phyloP scores from a whole-genome alignment of 2,329 filamentous ascomycete genomes.

The Stemphylium vesicarium region DNA sequence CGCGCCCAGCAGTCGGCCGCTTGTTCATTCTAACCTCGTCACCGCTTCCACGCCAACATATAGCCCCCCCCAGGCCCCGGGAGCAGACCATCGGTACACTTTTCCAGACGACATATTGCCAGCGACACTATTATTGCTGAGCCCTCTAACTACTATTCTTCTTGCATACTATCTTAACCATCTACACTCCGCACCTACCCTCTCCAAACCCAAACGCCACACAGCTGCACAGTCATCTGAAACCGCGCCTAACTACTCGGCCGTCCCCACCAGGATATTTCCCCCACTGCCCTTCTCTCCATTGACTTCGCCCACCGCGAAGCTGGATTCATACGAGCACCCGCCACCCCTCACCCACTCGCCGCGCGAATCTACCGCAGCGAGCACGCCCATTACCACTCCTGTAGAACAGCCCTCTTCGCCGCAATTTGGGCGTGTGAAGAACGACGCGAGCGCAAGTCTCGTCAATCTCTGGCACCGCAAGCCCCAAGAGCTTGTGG shows the following conservation, averaged over 20 bases:
- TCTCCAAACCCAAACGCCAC: conserved; percentile 1
- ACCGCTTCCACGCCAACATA: conserved; percentile 33
- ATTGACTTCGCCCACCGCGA: conserved; percentile 46
- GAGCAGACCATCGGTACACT: conserved; percentile 9
- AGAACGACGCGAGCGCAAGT: conserved; percentile 46
- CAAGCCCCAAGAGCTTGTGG: conserved; percentile 46
- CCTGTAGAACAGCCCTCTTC: conserved; percentile 49
- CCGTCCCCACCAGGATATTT: conserved; percentile 16
- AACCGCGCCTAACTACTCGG: conserved; percentile 10
- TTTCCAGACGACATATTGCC: conserved; percentile 4
- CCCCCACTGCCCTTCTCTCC: conserved; percentile 4
- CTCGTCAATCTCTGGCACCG: conserved; percentile 55
- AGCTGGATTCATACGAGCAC: conserved; percentile 62
- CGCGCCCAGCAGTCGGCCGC: conserved; percentile 24
- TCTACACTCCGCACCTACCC: neutral
- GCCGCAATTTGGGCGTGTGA: conserved; percentile 50
- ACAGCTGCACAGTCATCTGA: conserved; percentile 14
- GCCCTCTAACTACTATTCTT: neutral
- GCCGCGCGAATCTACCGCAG: conserved; percentile 59
- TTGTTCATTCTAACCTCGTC: conserved; percentile 27
- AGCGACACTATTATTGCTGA: neutral
- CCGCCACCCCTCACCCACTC: conserved; percentile 61
- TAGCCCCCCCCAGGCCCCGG: conserved; percentile 29
- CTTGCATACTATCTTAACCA: neutral
- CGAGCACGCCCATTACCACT: conserved; percentile 58